phyloP scores from a whole-genome alignment of 179 eudicot genomes.

The Beta lomatogona region DNA sequence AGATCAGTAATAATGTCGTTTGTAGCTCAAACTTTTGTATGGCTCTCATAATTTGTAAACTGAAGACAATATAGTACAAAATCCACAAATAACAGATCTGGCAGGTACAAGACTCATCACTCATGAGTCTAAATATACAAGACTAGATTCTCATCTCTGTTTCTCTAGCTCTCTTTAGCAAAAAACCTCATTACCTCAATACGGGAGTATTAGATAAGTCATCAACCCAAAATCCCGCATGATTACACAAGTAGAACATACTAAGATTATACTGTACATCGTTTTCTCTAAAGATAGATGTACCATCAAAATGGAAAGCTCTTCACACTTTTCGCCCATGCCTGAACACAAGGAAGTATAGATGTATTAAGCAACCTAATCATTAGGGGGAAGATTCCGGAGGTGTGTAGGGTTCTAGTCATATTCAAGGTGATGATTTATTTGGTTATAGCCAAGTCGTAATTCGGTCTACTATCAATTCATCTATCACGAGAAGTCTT shows the following conservation, averaged over 20 bases:
- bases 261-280: neutral
- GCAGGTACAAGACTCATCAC: neutral
- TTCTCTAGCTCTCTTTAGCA: neutral
- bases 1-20: too few species aligned
- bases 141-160: neutral
- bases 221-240: neutral
- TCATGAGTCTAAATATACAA: too few species aligned
- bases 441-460: too few species aligned
- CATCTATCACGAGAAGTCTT: too few species aligned
- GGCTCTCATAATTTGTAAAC: neutral
- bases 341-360: slow-evolving; percentile 9
- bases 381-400: neutral
- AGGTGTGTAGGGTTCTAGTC: too few species aligned
- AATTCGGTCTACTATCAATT: too few species aligned
- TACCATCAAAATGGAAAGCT: neutral
- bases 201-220: neutral
- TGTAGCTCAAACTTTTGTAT: neutral
- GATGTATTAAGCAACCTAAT: neutral
- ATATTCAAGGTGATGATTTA: too few species aligned
- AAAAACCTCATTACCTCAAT: neutral
- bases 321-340: slow-evolving; percentile 29
- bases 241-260: neutral
- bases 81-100: neutral
- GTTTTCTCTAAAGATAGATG: neutral
- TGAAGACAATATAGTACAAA: neutral